Evolutionary conservation across 129 eudicot species (phyloP).

Genomic region (Flaveria linearis): DNA sequence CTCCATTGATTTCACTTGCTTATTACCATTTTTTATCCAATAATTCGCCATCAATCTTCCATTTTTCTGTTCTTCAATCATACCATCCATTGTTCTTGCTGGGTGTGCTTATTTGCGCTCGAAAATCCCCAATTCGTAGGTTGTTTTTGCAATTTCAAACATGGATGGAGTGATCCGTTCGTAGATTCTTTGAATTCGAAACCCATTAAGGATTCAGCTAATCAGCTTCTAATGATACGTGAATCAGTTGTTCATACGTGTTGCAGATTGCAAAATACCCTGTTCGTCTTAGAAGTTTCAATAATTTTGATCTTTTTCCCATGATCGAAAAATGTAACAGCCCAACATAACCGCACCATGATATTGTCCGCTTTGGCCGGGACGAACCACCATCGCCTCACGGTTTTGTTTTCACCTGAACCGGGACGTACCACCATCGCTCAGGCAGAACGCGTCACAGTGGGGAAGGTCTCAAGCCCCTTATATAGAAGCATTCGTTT

Average conservation of each 20-base stretch:
- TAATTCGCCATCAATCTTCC: conserved; percentile 17
- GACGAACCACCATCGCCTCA: too few species aligned
- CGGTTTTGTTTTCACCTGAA: too few species aligned
- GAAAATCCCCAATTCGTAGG: conserved; percentile 2
- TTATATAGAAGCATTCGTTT: too few species aligned
- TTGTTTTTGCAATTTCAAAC: conserved; percentile 9
- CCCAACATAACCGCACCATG: too few species aligned
- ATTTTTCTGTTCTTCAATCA: conserved; percentile 16
- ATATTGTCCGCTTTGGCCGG: too few species aligned
- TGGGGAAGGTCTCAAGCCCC: too few species aligned
- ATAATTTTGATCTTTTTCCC: neutral
- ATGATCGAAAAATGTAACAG: too few species aligned
- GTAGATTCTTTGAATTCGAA: neutral
- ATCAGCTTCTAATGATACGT: neutral
- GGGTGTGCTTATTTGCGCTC: neutral
- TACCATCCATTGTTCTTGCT: neutral
- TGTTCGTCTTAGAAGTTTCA: conserved; percentile 7
- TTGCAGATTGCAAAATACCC: neutral
- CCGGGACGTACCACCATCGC: too few species aligned
- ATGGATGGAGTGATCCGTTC: conserved; percentile 29
- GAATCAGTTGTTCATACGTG: neutral
- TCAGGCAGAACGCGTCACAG: too few species aligned
- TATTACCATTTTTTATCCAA: conserved; percentile 28
- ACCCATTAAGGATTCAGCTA: conserved; percentile 31
- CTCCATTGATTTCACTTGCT: conserved; percentile 16